A percentile compares a stretch with the other conserved stretches of the same genome.
phyloP scores from a whole-genome alignment of 768 basidiomycete genomes.

The Solioccasus polychromus region DNA sequence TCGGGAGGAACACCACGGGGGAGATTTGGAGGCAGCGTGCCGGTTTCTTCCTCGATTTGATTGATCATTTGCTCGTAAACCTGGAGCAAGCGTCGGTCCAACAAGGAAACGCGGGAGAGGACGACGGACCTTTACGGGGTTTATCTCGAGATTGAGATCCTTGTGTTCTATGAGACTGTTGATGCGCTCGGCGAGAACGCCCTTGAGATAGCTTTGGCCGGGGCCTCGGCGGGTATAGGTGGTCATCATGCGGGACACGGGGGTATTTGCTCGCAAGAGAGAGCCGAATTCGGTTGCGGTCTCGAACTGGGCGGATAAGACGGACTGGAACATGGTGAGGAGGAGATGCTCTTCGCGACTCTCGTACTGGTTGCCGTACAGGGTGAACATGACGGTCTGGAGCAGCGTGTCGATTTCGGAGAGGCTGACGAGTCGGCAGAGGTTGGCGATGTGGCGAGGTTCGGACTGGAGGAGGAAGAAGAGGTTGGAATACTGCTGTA shows the following conservation, averaged over 20 bases:
- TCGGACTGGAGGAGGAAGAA: slow-evolving; percentile 99
- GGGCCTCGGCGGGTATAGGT: slow-evolving; percentile 99
- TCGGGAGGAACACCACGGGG: slow-evolving; percentile 94
- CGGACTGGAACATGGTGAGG: slow-evolving; percentile 99
- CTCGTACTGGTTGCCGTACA: slow-evolving; percentile 99
- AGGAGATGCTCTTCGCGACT: slow-evolving; percentile 97
- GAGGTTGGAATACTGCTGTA: slow-evolving; percentile 96
- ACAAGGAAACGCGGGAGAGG: neutral
- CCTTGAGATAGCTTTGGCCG: slow-evolving; percentile 97
- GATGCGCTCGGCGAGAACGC: slow-evolving; percentile 95
- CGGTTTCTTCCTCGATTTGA: slow-evolving; percentile 97
- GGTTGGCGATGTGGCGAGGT: slow-evolving; percentile 92
- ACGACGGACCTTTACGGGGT: slow-evolving; percentile 82
- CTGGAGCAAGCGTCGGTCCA: slow-evolving; percentile 35
- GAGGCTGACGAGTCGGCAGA: slow-evolving; percentile 94
- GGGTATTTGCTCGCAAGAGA: slow-evolving; percentile 95
- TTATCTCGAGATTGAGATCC: slow-evolving; percentile 98
- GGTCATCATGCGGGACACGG: slow-evolving; percentile 99
- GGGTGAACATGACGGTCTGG: slow-evolving; percentile 99
- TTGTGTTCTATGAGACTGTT: slow-evolving; percentile 99
- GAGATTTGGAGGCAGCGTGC: slow-evolving; percentile 83
- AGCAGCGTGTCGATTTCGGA: slow-evolving; percentile 98
- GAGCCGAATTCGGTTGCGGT: slow-evolving; percentile 99
- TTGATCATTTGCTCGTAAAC: slow-evolving; percentile 99
- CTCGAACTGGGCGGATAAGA: slow-evolving; percentile 98